Conservation (phyloP, 2,329 filamentous ascomycete species). For the Pseudocercospora macadamiae region DNA sequence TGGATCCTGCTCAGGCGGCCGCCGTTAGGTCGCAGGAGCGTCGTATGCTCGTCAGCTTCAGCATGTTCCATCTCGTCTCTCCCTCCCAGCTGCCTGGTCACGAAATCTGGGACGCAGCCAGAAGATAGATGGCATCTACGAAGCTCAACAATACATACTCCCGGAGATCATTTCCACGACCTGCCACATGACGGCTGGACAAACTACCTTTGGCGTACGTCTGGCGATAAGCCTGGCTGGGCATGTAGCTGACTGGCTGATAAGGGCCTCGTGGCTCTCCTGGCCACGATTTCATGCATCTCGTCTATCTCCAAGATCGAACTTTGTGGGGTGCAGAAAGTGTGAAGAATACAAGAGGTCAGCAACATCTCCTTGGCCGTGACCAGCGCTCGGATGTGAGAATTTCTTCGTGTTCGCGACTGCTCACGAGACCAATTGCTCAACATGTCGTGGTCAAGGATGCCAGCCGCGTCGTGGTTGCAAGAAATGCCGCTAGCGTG, state of each 20-base stretch:
- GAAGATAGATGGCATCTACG: no score
- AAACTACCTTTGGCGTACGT: neutral
- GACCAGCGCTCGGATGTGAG: neutral
- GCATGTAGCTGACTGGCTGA: conserved; percentile 1
- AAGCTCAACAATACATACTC: neutral
- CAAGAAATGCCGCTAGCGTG: neutral
- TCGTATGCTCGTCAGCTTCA: conserved; percentile 37
- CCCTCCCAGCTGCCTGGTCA: neutral
- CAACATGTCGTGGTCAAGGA: neutral
- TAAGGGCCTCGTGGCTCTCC: neutral
- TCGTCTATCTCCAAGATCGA: neutral
- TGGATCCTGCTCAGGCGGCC: conserved; percentile 14
- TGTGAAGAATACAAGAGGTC: neutral
- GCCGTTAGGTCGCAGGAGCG: conserved; percentile 38
- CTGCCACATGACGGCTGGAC: conserved; percentile 7
- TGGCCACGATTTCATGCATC: neutral
- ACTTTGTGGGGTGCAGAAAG: neutral
- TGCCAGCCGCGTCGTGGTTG: no score
- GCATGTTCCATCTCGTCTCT: conserved; percentile 12
- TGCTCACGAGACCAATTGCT: conserved; percentile 15
- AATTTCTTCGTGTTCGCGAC: neutral
- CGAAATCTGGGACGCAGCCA: neutral
- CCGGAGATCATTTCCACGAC: neutral
- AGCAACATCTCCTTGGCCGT: neutral
- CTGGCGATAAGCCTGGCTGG: conserved; percentile 5